Evolutionary conservation across 1,139 yeast genomes (phyloP).

Genomic region (Blastobotrys capitulatus): DNA sequence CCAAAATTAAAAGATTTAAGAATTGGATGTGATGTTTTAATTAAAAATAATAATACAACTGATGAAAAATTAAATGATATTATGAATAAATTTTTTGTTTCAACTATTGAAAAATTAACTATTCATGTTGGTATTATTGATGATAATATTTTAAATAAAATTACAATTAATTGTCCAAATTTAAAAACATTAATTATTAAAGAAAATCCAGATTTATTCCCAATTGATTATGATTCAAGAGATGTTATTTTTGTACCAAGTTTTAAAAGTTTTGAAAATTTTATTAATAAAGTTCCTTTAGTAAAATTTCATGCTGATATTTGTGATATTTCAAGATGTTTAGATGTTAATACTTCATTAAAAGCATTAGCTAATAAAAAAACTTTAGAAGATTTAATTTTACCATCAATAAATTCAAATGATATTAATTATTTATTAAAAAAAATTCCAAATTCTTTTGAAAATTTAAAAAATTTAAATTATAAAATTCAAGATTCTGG

Average conservation of each 20-base stretch:
- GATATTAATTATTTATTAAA: background rate
- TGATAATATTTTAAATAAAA: background rate
- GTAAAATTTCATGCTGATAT: background rate
- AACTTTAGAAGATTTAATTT: background rate
- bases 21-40: constrained; percentile 1
- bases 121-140: constrained; percentile 1
- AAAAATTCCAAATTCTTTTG: background rate
- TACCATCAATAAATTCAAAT: background rate
- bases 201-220: constrained; percentile 1
- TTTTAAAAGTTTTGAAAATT: background rate
- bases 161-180: background rate
- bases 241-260: constrained; percentile 1
- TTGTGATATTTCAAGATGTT: background rate
- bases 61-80: background rate
- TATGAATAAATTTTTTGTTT: background rate
- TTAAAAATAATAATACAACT: background rate
- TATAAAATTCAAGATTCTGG: background rate
- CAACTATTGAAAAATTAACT: background rate
- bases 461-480: background rate
- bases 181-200: background rate
- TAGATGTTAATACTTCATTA: background rate
- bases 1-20: background rate
- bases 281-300: background rate
- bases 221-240: background rate
- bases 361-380: background rate